These are phyloP conservation scores for Mycena belliarum DNA, from an alignment of 768 basidiomycete species.

Conservation along the genomic window DNA sequence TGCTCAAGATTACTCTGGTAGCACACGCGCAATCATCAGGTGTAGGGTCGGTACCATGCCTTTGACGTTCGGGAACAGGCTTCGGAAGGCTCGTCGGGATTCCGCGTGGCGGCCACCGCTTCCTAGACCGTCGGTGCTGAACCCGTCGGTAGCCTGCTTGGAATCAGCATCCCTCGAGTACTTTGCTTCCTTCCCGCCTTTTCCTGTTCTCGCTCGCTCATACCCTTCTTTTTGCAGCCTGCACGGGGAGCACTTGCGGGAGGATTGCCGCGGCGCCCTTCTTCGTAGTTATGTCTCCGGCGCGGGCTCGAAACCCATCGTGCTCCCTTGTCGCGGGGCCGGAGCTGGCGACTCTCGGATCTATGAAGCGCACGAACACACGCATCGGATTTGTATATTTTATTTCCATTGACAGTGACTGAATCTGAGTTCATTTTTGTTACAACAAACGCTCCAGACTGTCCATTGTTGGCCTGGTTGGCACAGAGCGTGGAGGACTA, in stretches of 20 bases:
- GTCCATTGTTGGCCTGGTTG: too few species aligned
- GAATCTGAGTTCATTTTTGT: too few species aligned
- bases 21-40: neutral
- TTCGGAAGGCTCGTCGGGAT: neutral
- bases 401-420: too few species aligned
- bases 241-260: neutral
- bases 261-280: neutral
- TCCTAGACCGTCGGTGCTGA: too few species aligned
- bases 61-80: neutral
- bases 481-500: too few species aligned
- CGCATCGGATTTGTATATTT: neutral
- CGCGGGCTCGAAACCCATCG: neutral
- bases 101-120: neutral
- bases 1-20: neutral
- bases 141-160: too few species aligned
- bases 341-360: neutral
- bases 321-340: neutral
- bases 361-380: neutral
- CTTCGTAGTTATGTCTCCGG: neutral
- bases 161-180: neutral
- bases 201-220: neutral
- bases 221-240: neutral
- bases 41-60: neutral
- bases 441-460: too few species aligned
- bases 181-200: neutral